Conservation (phyloP, 192 early-diverging fungal species). For the Mortierella hygrophila region DNA sequence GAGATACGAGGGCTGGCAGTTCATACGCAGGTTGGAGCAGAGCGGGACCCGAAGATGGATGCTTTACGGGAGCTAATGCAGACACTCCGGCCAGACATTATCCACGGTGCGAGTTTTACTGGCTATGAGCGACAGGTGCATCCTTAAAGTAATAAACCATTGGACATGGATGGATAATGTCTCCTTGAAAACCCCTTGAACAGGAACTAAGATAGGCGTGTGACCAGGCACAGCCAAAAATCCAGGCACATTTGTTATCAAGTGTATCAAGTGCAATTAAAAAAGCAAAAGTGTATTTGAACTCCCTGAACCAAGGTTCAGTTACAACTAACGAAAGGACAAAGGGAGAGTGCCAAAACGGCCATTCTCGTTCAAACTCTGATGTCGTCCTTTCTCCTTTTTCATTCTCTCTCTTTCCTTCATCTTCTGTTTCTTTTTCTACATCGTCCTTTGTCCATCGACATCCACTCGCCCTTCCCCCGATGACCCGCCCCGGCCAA, state of each 20-base stretch:
- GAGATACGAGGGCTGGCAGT: neutral
- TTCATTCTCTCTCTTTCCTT: neutral
- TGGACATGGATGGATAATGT: no score
- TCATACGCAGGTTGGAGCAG: neutral
- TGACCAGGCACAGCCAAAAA: no score
- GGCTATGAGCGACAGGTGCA: neutral
- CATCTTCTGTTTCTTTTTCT: neutral
- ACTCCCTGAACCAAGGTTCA: no score
- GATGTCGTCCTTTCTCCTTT: neutral
- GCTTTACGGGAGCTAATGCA: neutral
- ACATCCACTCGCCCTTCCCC: neutral
- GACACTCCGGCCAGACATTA: neutral
- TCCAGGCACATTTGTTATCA: no score
- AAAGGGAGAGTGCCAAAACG: neutral
- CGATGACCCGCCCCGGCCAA: slow-evolving; percentile 3
- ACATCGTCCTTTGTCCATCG: neutral
- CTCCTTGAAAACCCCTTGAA: no score
- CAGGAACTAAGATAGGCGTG: no score
- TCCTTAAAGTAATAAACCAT: neutral
- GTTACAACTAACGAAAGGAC: neutral
- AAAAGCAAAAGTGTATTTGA: no score
- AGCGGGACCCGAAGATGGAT: neutral
- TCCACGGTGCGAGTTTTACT: neutral
- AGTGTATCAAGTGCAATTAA: no score
- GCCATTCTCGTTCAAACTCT: slow-evolving; percentile 4